Base-by-base conservation (phyloP, 169 alveolate species). In the Eimeria zaria region DNA sequence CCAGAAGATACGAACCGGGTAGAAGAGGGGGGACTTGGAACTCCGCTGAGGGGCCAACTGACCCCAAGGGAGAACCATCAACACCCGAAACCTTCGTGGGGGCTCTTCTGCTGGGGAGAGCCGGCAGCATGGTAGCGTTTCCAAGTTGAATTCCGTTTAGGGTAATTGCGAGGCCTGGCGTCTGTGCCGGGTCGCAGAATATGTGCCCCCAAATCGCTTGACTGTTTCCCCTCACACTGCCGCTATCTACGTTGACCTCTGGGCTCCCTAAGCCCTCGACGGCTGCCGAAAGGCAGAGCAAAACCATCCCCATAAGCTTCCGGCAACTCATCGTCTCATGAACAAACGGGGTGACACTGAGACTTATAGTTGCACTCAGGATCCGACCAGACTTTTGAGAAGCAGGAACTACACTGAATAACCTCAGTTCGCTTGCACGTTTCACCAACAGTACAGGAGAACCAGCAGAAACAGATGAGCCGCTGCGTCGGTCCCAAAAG, bases 1-100 rank as follows among this genome's bases (percentile, higher is more conserved):
- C 93, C 78, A 87, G 83, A 48, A 87, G 80, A 20, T 87, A 87
- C 60, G 93, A 87, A 18, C 93, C 93, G 12, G 93, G 93, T 24
- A 87, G 93, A 58, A 87, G 64, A 11, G 81, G 93, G 48, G 93
- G 93, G 67, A 87, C 48, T 11, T 64, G 78, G 64, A 87, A 87
- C 36, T 87, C 93, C 6, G 80, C 81, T 41, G 93, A 58, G 33
- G 81, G 78, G 20, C 67, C 74, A 55, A 60, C 36, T 12, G 81
- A 48, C 78, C 81, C 81, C 62, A 71, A 9, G 14, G 81, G 36
- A 44, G 33, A 14, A 48, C 83, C 58, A 9, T 62, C 46, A 58
- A 58, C 93, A 39, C 60, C 93, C 7, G 60, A 22, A 33, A 20
- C 6, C 6, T 36, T 62, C 60, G 64, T 76, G 20, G 44, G 27